These are phyloP conservation scores for Apostasia ramifera DNA, from an alignment of 106 monocot genomes.

Conservation along the genomic window DNA sequence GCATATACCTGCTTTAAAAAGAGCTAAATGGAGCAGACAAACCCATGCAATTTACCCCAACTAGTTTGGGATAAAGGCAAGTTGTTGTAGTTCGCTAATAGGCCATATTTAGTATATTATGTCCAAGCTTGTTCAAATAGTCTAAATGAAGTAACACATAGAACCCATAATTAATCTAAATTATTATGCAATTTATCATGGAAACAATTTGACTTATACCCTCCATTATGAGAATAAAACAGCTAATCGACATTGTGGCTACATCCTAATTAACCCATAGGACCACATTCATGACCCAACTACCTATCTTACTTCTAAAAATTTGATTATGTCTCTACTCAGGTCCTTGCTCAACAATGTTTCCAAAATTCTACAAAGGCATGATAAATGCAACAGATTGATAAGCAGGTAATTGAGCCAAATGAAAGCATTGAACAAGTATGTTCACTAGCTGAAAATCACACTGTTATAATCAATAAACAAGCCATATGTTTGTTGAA, in stretches of 20 bases:
- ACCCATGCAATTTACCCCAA: too few species aligned
- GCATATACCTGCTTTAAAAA: too few species aligned
- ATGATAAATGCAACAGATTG: background rate
- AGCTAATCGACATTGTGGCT: background rate
- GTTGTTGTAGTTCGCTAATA: too few species aligned
- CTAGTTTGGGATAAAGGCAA: too few species aligned
- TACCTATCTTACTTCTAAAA: background rate
- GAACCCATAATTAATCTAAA: background rate
- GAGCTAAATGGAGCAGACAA: too few species aligned
- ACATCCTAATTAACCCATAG: background rate
- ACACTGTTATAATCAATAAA: background rate
- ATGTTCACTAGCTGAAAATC: background rate
- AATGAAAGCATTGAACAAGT: background rate
- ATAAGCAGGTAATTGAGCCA: background rate
- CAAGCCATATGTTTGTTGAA: background rate
- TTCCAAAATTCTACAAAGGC: background rate
- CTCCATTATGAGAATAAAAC: background rate
- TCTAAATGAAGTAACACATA: background rate
- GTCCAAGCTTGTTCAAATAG: too few species aligned
- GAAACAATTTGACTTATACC: background rate
- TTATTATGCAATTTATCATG: too few species aligned
- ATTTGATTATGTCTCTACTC: background rate
- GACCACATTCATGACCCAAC: background rate
- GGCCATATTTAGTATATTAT: too few species aligned
- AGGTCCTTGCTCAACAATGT: background rate